Evolutionary conservation across 306 rosid species (phyloP).

Genomic region (Crataegus laevigata): DNA sequence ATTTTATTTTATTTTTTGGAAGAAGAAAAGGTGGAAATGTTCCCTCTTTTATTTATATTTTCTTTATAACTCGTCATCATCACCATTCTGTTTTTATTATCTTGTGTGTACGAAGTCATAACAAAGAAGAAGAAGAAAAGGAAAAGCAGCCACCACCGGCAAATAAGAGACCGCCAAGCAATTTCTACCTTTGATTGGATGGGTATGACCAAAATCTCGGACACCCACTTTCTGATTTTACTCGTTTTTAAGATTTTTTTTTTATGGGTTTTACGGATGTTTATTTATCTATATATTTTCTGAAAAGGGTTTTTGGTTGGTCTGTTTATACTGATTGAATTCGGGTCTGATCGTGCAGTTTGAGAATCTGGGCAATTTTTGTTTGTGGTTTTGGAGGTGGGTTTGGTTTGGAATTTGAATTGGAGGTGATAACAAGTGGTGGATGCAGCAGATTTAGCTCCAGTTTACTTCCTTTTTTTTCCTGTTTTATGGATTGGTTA

Average conservation of each 20-base stretch:
- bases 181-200: slow-evolving; percentile 30
- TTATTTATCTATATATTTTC: background rate
- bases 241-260: slow-evolving; percentile 9
- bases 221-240: slow-evolving; percentile 22
- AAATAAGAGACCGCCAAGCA: slow-evolving; percentile 8
- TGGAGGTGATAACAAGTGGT: slow-evolving; percentile 33
- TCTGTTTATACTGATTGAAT: slow-evolving; percentile 13
- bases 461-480: slow-evolving; percentile 16
- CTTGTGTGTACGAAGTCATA: slow-evolving; percentile 16
- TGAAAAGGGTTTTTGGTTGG: slow-evolving; percentile 1
- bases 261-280: slow-evolving; percentile 33
- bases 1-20: background rate
- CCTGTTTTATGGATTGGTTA: slow-evolving; percentile 47
- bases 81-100: slow-evolving; percentile 16
- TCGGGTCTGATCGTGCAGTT: slow-evolving; percentile 27
- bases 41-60: slow-evolving; percentile 15
- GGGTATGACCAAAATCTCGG: slow-evolving; percentile 32
- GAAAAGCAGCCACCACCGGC: background rate
- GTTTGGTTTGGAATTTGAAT: slow-evolving; percentile 33
- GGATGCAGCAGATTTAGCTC: slow-evolving; percentile 37
- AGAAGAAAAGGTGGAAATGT: slow-evolving; percentile 12
- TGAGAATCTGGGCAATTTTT: slow-evolving; percentile 17
- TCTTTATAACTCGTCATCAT: slow-evolving; percentile 13
- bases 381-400: slow-evolving; percentile 28
- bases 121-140: slow-evolving; percentile 19